Evolutionary conservation across 2,329 filamentous ascomycete genomes (phyloP).

Genomic region (Pseudocercospora eumusae): DNA sequence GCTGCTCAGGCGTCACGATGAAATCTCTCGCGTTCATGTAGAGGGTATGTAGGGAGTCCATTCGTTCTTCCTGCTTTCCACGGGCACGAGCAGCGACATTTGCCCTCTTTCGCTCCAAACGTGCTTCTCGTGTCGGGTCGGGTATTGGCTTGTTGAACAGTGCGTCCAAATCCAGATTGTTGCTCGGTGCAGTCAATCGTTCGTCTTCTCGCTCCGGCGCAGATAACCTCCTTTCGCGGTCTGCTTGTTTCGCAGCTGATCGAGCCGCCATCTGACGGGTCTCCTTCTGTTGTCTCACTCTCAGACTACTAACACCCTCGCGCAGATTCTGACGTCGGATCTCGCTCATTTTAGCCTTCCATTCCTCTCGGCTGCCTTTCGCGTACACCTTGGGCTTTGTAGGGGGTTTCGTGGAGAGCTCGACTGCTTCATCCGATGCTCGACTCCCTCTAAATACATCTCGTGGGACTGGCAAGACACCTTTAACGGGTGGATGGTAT

Average conservation of each 20-base stretch:
- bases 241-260: constrained; percentile 53
- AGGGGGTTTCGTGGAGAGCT: constrained; percentile 26
- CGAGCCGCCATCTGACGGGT: constrained; percentile 43
- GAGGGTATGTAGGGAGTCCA: constrained; percentile 76
- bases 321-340: constrained; percentile 70
- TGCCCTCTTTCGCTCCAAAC: constrained; percentile 47
- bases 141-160: constrained; percentile 46
- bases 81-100: constrained; percentile 29
- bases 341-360: constrained; percentile 73
- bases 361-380: constrained; percentile 56
- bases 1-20: constrained; percentile 77
- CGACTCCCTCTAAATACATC: constrained; percentile 67
- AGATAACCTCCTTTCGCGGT: constrained; percentile 55
- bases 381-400: constrained; percentile 23
- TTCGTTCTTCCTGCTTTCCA: constrained; percentile 31
- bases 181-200: constrained; percentile 68
- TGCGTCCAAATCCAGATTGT: constrained; percentile 44
- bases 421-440: constrained; percentile 41
- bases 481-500: constrained; percentile 61
- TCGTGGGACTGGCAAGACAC: constrained; percentile 79
- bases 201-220: constrained; percentile 75
- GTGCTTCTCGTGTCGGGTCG: constrained; percentile 64
- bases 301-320: constrained; percentile 69
- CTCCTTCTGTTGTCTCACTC: constrained; percentile 60
- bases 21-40: constrained; percentile 88